Conservation (phyloP, 1,284 basidiomycete species). For the Exobasidium cylindrosporum region DNA sequence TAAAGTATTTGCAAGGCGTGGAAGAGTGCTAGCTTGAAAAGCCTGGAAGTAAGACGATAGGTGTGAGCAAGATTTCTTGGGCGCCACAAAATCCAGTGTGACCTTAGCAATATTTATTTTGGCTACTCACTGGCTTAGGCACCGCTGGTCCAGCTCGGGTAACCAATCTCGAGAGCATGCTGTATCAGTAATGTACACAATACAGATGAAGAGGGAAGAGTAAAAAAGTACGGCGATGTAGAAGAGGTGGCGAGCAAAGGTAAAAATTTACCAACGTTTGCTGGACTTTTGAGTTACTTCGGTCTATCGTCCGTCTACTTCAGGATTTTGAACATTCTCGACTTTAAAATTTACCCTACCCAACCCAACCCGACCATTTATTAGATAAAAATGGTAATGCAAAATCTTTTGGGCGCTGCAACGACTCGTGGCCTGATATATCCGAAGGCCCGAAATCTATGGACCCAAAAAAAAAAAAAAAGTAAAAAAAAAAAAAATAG, state of each 20-base stretch:
- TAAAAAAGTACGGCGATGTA: neutral
- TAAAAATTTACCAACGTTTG: neutral
- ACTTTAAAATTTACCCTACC: neutral
- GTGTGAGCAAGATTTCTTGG: neutral
- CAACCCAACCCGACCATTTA: too few relatives aligned
- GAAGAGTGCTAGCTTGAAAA: conserved; percentile 44
- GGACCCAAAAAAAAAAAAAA: neutral
- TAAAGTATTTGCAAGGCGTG: conserved; percentile 13
- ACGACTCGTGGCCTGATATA: neutral
- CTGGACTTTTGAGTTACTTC: neutral
- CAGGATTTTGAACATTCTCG: neutral
- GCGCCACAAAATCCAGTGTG: too few relatives aligned
- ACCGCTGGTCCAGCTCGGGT: neutral
- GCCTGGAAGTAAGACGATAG: too few relatives aligned
- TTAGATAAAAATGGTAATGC: too few relatives aligned
- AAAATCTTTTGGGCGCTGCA: too few relatives aligned
- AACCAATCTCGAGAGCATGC: conserved; percentile 1
- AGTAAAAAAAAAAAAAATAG: neutral
- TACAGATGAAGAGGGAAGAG: neutral
- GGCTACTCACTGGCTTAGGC: neutral
- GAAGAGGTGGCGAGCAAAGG: neutral
- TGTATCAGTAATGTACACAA: neutral
- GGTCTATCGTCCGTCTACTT: neutral
- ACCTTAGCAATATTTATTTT: too few relatives aligned
- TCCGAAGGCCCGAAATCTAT: neutral